Evolutionary conservation across 495 filamentous ascomycete genomes (phyloP).

Genomic region (Tuber aestivum): DNA sequence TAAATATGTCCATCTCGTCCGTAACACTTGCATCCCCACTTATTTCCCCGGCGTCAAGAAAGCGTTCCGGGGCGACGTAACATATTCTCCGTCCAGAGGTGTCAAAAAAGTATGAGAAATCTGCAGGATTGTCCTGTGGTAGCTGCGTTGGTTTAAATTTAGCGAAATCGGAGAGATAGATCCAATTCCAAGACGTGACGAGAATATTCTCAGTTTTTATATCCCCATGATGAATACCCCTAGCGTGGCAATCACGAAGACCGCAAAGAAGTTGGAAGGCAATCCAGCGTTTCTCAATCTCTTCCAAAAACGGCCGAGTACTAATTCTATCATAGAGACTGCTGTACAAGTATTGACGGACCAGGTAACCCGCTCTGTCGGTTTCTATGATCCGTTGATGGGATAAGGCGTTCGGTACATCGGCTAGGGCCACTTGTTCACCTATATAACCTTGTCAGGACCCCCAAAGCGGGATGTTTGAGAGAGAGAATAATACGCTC

Average conservation of each 20-base stretch:
- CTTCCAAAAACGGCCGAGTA: slow-evolving; percentile 92
- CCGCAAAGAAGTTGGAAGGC: slow-evolving; percentile 93
- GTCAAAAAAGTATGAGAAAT: slow-evolving; percentile 97
- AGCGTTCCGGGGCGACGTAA: slow-evolving; percentile 92
- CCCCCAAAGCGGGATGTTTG: slow-evolving; percentile 9
- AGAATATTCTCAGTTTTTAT: slow-evolving; percentile 97
- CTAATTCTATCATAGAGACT: slow-evolving; percentile 96
- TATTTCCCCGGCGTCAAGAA: slow-evolving; percentile 63
- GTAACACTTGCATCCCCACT: slow-evolving; percentile 59
- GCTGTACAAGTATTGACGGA: slow-evolving; percentile 94
- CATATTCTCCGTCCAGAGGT: slow-evolving; percentile 88
- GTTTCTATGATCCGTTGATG: slow-evolving; percentile 90
- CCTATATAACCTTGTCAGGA: slow-evolving; percentile 52
- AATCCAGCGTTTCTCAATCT: slow-evolving; percentile 98
- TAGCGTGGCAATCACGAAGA: slow-evolving; percentile 81
- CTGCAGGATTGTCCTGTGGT: slow-evolving; percentile 93
- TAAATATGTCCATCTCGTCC: slow-evolving; percentile 99
- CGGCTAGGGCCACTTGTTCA: slow-evolving; percentile 69
- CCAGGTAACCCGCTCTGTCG: slow-evolving; percentile 79
- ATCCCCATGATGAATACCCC: slow-evolving; percentile 92
- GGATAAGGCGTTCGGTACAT: slow-evolving; percentile 83
- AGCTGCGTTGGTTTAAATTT: slow-evolving; percentile 93
- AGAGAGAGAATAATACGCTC: slow-evolving; percentile 14
- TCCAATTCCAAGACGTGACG: slow-evolving; percentile 99
- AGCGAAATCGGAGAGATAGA: slow-evolving; percentile 94